Conservation (phyloP, 202 grass and related monocot species). For the Dendrocalamus latiflorus region DNA sequence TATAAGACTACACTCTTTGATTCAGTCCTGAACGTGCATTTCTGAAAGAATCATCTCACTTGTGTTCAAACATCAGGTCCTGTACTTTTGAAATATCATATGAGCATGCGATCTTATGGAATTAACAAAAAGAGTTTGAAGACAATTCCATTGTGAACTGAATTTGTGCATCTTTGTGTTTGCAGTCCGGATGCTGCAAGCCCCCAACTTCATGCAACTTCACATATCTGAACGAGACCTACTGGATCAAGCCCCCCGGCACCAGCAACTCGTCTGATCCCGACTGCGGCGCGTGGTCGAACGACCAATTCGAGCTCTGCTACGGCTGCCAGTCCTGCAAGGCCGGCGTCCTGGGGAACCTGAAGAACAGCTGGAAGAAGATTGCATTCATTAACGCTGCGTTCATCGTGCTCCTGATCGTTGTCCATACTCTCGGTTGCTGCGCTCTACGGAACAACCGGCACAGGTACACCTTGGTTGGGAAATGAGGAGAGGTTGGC, state of each 20-base stretch:
- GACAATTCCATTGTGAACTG: not conserved
- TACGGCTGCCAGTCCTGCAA: conserved; percentile 69
- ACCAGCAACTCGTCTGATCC: conserved; percentile 17
- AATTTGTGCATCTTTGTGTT: not conserved
- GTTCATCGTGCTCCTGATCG: conserved; percentile 37
- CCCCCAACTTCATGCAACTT: conserved; percentile 54
- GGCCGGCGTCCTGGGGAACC: conserved; percentile 50
- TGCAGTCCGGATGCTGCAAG: conserved; percentile 65
- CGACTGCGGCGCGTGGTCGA: conserved; percentile 44
- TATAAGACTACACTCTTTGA: not conserved
- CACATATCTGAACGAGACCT: conserved; percentile 38
- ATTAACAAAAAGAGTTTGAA: not conserved
- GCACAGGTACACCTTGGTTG: conserved; percentile 36
- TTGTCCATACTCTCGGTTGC: conserved; percentile 49
- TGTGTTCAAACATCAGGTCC: not conserved
- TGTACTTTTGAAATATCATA: not conserved
- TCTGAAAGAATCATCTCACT: not conserved
- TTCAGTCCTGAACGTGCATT: not conserved
- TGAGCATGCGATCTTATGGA: not conserved
- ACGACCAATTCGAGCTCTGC: conserved; percentile 41
- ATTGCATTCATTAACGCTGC: conserved; percentile 33
- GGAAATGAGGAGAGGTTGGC: not conserved
- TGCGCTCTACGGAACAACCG: conserved; percentile 49
- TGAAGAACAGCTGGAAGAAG: conserved; percentile 69
- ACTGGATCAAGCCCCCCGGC: conserved; percentile 38